Evolutionary conservation across 176 grass and related monocot genomes (phyloP).

Genomic region (Zoysia pacifica): DNA sequence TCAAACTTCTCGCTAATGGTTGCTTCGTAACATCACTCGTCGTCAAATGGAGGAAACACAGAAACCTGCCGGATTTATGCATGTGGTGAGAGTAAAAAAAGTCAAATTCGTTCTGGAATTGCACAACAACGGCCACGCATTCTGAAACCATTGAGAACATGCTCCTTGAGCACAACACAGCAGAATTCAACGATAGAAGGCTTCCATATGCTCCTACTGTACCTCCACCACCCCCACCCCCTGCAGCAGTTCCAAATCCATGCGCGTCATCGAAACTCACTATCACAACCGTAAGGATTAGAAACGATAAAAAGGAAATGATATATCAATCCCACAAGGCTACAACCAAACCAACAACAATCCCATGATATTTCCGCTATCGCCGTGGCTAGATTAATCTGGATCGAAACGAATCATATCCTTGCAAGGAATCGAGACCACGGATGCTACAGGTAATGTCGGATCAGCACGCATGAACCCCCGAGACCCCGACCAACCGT

Average conservation of each 20-base stretch:
- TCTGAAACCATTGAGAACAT: background rate
- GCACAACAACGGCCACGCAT: too few species aligned
- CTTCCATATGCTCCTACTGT: background rate
- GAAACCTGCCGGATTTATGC: conserved; percentile 25
- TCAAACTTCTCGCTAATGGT: background rate
- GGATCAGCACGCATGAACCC: background rate
- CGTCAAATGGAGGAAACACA: conserved; percentile 22
- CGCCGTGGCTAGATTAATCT: background rate
- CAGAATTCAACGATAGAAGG: background rate
- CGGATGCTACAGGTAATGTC: background rate
- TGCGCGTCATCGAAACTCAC: too few species aligned
- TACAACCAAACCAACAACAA: background rate
- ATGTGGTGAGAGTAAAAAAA: conserved; percentile 18
- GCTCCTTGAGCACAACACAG: background rate
- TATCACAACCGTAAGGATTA: background rate
- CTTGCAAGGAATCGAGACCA: background rate
- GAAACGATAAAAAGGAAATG: background rate
- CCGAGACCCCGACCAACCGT: background rate
- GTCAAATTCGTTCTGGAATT: background rate
- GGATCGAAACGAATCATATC: background rate
- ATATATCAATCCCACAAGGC: background rate
- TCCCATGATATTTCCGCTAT: background rate
- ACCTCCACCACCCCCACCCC: too few species aligned
- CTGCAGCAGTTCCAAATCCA: too few species aligned
- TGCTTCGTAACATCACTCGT: background rate